Conservation (phyloP, 345 rosid species). For the Erucastrum elatum region DNA sequence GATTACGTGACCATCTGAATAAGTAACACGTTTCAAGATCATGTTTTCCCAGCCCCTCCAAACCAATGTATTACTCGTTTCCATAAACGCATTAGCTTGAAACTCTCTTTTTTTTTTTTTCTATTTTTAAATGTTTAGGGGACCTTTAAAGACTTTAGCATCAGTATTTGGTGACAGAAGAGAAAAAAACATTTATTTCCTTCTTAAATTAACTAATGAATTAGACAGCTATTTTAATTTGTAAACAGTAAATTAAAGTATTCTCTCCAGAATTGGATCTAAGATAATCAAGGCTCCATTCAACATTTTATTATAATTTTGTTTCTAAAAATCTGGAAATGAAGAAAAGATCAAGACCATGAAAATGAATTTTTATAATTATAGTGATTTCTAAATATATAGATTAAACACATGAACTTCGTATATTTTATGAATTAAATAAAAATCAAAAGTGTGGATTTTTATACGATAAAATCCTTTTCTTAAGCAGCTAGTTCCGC, state of each 20-base stretch:
- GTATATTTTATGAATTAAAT: too few species aligned
- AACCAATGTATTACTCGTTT: neutral
- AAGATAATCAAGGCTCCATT: neutral
- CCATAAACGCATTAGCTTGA: neutral
- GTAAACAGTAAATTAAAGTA: neutral
- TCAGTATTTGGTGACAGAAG: neutral
- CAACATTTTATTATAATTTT: neutral
- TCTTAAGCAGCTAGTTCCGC: neutral
- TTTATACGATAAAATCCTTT: neutral
- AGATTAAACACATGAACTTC: too few species aligned
- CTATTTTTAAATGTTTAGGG: too few species aligned
- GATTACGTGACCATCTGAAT: neutral
- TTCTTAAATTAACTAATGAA: neutral
- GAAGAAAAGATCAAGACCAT: neutral
- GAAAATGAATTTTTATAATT: neutral
- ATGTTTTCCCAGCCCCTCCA: neutral
- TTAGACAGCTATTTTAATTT: too few species aligned
- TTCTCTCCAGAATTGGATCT: neutral
- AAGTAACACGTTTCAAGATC: neutral
- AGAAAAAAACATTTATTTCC: neutral
- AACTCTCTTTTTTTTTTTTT: too few species aligned
- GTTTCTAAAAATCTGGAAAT: neutral
- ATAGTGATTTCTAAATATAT: too few species aligned
- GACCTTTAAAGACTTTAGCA: neutral
- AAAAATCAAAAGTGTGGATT: too few species aligned